Conservation (phyloP, 805 yeast species). For the Nakazawaea siamensis region DNA sequence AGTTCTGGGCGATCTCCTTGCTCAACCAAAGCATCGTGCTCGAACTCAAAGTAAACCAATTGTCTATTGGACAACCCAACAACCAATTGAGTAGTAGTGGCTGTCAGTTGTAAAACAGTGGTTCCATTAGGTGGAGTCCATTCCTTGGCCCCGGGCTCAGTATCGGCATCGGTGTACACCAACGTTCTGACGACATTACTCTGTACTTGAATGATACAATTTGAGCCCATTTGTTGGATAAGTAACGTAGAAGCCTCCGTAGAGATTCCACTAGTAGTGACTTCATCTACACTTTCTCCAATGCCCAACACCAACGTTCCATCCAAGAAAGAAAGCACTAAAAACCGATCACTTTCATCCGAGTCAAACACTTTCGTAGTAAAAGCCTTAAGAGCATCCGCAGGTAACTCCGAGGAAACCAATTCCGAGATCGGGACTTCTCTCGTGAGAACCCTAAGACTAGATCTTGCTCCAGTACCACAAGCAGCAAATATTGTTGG, state of each 20-base stretch:
- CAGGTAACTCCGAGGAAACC: constrained; percentile 73
- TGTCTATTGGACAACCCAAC: constrained; percentile 68
- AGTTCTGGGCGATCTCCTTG: constrained; percentile 55
- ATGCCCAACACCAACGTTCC: constrained; percentile 68
- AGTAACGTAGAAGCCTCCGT: constrained; percentile 52
- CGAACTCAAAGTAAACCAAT: constrained; percentile 76
- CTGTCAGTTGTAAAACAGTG: constrained; percentile 46
- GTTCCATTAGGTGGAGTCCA: constrained; percentile 86
- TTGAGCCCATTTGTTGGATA: constrained; percentile 57
- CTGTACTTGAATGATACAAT: constrained; percentile 67
- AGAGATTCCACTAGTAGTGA: constrained; percentile 48
- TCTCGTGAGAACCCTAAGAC: constrained; percentile 39
- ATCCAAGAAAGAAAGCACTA: constrained; percentile 57
- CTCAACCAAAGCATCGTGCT: constrained; percentile 62
- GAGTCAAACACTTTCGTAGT: constrained; percentile 41
- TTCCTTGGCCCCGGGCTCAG: constrained; percentile 28
- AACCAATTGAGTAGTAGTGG: constrained; percentile 61
- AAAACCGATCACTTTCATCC: constrained; percentile 49
- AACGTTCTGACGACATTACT: constrained; percentile 61
- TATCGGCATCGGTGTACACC: constrained; percentile 20
- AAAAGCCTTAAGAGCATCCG: constrained; percentile 52
- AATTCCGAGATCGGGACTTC: constrained; percentile 56
- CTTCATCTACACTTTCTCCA: constrained; percentile 76
- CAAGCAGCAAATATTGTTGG: constrained; percentile 28
- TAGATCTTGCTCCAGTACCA: constrained; percentile 36